Base-by-base conservation (phyloP, 768 basidiomycete genomes). In the Psilocybe cyanescens region DNA sequence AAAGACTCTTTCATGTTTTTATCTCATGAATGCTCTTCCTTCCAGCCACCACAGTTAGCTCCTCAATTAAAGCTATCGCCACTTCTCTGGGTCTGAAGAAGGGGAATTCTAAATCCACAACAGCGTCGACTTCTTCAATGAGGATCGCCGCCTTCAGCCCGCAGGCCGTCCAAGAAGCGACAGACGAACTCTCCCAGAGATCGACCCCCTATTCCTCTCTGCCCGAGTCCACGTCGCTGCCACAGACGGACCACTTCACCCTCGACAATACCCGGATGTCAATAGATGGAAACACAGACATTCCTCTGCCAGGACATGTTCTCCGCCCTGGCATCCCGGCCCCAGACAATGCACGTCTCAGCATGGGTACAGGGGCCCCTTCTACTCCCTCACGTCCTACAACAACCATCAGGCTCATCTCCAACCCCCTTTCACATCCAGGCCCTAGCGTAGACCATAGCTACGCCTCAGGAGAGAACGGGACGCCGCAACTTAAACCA, bases 21-120 rank as follows among this genome's bases (percentile, higher is more conserved):
- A 50, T 51, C 50, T 57, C 44, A 59, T 64, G 65, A 65, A 49
- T 49, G 67, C 56, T 30, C 63, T 64, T 48, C 44, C 57, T 41
- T 49, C 58, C 71, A 89, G 86, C 78, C 39, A 81, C 85, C n/a
- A 84, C 80, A 14, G 84, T 92, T 14, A 77, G 80, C 47, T 91
- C 91, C 1, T 94, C 92, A 39, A 82, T 95, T 63, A 89, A 82
- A 71, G 86, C 89, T 0, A 77, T 94, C 45, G 92, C 90, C n/a
- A 87, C 78, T 45, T 91, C 92, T 11, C 78, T 92, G 30, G 89
- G 89, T 44, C 80, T 92, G 67, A 91, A 87, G 57, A 61, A 65
- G 24, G 66, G 57, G 14, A 49, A 31, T 30, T 67, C 61, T 39
- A 72, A 70, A 52, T 64, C 67, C 57, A 67, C 64, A 50, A 67